A percentile compares a stretch with the other conserved stretches of the same genome.
Conservation (phyloP, 2,329 filamentous ascomycete genomes). For the Hypoxylon sp. region DNA sequence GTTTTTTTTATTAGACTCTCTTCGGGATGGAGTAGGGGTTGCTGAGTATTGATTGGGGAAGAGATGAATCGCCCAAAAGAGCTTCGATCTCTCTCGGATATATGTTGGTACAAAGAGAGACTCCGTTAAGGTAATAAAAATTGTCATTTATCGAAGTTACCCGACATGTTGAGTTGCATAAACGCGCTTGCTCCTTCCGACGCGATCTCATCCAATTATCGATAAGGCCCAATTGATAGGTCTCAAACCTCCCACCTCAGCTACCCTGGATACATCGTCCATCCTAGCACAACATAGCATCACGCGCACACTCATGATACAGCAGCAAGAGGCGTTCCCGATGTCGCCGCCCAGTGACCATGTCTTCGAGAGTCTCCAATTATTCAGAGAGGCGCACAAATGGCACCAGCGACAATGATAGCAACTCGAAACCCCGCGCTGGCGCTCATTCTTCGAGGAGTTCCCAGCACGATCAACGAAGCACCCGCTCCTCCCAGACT, state of each 20-base stretch:
- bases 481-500: slow-evolving; percentile 53
- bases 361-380: slow-evolving; percentile 59
- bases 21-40: not conserved
- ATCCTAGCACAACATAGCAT: slow-evolving; percentile 17
- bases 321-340: slow-evolving; percentile 36
- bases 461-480: slow-evolving; percentile 56
- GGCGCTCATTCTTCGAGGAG: slow-evolving; percentile 37
- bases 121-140: not conserved
- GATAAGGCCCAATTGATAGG: slow-evolving; percentile 26
- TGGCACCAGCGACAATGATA: slow-evolving; percentile 56
- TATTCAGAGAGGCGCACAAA: slow-evolving; percentile 61
- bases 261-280: slow-evolving; percentile 8
- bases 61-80: not conserved
- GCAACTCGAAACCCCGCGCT: slow-evolving; percentile 49
- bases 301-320: slow-evolving; percentile 38
- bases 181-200: slow-evolving; percentile 37
- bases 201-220: slow-evolving; percentile 39
- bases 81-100: not conserved
- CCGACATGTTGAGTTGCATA: not conserved
- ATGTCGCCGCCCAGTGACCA: slow-evolving; percentile 51
- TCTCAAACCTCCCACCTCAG: slow-evolving; percentile 20
- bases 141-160: slow-evolving; percentile 1
- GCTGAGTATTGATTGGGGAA: no score
- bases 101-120: not conserved
- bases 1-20: no score